Evolutionary conservation across 805 yeast species (phyloP), one percentile per base, ranked within the genome.

Genomic region (Schwanniomyces pseudopolymorphus): DNA sequence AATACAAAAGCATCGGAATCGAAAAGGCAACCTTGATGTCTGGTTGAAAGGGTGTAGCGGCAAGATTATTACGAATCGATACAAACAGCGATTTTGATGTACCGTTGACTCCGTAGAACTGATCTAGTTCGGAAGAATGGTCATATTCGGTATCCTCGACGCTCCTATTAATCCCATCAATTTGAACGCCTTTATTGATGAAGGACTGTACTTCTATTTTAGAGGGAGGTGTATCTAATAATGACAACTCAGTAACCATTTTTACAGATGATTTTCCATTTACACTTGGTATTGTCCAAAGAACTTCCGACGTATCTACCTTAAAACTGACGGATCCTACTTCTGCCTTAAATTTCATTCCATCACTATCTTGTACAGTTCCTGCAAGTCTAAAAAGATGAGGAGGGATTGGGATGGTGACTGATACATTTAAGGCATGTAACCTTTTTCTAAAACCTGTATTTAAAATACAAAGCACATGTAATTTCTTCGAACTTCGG

Each of bases 281-380:
- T 45, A 89, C 64, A 17, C 83, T 72, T 3, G 78, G 81, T 14
- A 90, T 75, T 38, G 77, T 77, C 97, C 97, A 91, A 1, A 84
- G 62, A 2, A 91, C 65, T 44, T 80, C 81, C 26, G 85, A 79
- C 38, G 79, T 75, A 52, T 89, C 92, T 5, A 94, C 75, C 47
- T 83, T 83, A 60, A 84, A 87, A 9, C 78, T 69, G 1, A 88
- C 94, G 33, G 75, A 75, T 0, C 97, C 97, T 27, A 75, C 54
- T 52, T 83, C 83, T 4, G 94, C 75, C 56, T 85, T 87, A 64
- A 82, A 89, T 54, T 82, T 80, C 19, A 91, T 80, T 7, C 43
- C 47, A 11, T 51, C 54, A 4, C 40, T 26, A 16, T 50, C 43
- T 13, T 37, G 45, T 35, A 27, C 37, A 16, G 50, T 45, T 26